These are phyloP conservation scores for Syzygium oleosum DNA, from an alignment of 345 rosid genomes.

Conservation along the genomic window DNA sequence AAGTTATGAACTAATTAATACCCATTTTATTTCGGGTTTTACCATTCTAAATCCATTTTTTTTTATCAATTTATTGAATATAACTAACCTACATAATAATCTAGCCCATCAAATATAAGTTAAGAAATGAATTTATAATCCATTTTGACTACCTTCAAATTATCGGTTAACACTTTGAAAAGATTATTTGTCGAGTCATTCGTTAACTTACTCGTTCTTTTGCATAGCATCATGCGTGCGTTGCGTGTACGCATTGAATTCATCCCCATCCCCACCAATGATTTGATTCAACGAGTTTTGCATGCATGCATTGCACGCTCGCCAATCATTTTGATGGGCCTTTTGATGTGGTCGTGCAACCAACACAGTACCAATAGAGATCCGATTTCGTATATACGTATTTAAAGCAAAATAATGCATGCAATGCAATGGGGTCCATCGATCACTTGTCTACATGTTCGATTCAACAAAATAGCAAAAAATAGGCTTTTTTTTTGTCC, in stretches of 20 bases:
- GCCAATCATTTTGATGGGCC: background rate
- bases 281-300: background rate
- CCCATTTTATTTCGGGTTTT: no score
- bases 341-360: background rate
- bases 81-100: no score
- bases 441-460: background rate
- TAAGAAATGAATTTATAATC: no score
- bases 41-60: no score
- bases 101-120: no score
- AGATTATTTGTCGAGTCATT: background rate
- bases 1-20: no score
- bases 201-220: background rate
- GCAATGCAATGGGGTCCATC: background rate
- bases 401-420: background rate
- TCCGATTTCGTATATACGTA: background rate
- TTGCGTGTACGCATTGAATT: background rate
- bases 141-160: no score
- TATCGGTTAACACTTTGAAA: fast-evolving
- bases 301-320: background rate
- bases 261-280: background rate
- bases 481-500: no score
- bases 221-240: background rate
- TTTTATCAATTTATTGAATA: no score
- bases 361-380: background rate
- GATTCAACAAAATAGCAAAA: no score